Percentiles rank a stretch among this genome's conserved stretches.
Conservation (phyloP, 768 basidiomycete species). For the Suillus weaverae region DNA sequence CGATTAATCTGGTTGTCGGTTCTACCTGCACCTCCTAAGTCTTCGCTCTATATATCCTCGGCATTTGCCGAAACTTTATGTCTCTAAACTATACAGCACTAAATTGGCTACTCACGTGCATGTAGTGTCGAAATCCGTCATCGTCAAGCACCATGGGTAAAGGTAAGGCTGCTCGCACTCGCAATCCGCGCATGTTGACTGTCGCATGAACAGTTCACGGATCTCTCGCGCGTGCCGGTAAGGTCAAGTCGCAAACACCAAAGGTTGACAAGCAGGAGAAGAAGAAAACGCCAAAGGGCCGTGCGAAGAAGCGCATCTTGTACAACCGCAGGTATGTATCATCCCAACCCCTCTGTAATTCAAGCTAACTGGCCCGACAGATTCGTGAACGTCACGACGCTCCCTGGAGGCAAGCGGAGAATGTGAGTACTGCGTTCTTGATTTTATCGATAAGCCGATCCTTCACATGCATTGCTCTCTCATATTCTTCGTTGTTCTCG, state of each 20-base stretch:
- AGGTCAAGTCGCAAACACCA: constrained; percentile 98
- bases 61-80: neutral
- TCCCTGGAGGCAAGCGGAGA: constrained; percentile 90
- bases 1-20: neutral
- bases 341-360: neutral
- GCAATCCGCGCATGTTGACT: constrained; percentile 4
- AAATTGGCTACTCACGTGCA: neutral
- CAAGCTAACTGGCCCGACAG: constrained; percentile 35
- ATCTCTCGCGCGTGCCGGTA: constrained; percentile 98
- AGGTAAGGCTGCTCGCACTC: neutral
- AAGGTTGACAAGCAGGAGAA: constrained; percentile 99
- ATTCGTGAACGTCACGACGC: constrained; percentile 92
- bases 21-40: too few species aligned
- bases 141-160: constrained; percentile 4
- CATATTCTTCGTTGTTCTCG: constrained; percentile 48
- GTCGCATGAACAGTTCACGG: constrained; percentile 74
- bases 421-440: constrained; percentile 81
- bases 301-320: constrained; percentile 93
- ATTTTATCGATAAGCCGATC: constrained; percentile 71
- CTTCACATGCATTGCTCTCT: constrained; percentile 83
- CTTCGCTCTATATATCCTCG: neutral
- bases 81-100: constrained; percentile 1
- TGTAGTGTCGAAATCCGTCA: constrained; percentile 5
- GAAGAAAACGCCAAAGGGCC: constrained; percentile 97
- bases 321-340: constrained; percentile 88